These are phyloP conservation scores for Yamadazyma diddensiae DNA, from an alignment of 1,139 yeast species.

Conservation along the genomic window DNA sequence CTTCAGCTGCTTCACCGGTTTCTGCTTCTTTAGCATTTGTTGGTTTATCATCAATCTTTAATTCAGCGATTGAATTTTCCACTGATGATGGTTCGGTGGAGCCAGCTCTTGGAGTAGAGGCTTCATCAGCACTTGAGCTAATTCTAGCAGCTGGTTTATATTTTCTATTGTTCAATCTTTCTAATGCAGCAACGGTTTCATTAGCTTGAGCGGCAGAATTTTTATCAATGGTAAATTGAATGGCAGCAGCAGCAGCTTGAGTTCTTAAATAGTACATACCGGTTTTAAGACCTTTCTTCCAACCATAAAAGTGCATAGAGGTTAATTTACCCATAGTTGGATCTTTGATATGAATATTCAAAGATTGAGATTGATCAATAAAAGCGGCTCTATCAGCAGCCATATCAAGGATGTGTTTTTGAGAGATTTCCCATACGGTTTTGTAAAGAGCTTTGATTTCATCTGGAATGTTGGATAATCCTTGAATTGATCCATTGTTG, in stretches of 20 bases:
- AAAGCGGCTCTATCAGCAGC: constrained; percentile 61
- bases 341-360: constrained; percentile 52
- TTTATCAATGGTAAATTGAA: constrained; percentile 57
- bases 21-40: constrained; percentile 20
- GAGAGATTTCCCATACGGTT: constrained; percentile 63
- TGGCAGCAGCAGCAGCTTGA: constrained; percentile 62
- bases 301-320: constrained; percentile 58
- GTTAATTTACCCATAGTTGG: constrained; percentile 61
- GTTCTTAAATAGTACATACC: constrained; percentile 65
- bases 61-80: constrained; percentile 47
- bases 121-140: constrained; percentile 25
- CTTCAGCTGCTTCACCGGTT: constrained; percentile 14
- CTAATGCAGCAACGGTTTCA: constrained; percentile 49
- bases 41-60: constrained; percentile 27
- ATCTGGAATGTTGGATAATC: constrained; percentile 48
- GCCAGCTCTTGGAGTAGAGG: constrained; percentile 25
- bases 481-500: constrained; percentile 56
- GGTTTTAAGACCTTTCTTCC: constrained; percentile 63
- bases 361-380: constrained; percentile 59
- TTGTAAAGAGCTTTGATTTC: constrained; percentile 51
- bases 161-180: constrained; percentile 53
- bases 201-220: constrained; percentile 42
- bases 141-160: constrained; percentile 21
- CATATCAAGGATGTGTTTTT: constrained; percentile 55
- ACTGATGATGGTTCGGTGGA: constrained; percentile 50